Evolutionary conservation across 164 flowering plant genomes (phyloP).

Genomic region (Berberis vulgaris): DNA sequence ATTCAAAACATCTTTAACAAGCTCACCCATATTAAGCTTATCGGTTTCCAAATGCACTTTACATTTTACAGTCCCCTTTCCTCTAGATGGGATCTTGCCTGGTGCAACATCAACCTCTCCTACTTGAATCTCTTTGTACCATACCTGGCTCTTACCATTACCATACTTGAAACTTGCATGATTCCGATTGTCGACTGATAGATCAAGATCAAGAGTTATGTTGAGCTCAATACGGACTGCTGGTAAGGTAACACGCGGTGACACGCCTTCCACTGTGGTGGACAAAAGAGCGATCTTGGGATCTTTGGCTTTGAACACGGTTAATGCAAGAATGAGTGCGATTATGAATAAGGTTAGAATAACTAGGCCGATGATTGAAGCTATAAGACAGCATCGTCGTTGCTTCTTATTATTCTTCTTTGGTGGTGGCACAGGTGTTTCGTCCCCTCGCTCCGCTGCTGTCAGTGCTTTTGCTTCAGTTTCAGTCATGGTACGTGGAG

Average conservation of each 20-base stretch:
- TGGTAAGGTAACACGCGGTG: background rate
- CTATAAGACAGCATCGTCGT: too few species aligned
- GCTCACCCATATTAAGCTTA: background rate
- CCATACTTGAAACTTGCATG: background rate
- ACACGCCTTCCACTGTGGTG: background rate
- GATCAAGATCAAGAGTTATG: background rate
- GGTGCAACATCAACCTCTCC: background rate
- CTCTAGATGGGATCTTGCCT: background rate
- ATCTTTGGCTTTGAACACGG: background rate
- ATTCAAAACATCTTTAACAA: background rate
- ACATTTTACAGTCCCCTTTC: background rate
- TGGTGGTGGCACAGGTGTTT: too few species aligned
- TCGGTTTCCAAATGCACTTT: background rate
- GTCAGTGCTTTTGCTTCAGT: too few species aligned
- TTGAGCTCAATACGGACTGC: background rate
- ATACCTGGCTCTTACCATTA: background rate
- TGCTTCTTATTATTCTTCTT: too few species aligned
- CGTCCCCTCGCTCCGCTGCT: too few species aligned
- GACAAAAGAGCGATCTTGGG: background rate
- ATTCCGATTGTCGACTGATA: background rate
- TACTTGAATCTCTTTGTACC: background rate
- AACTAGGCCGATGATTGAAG: too few species aligned
- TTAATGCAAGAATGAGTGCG: background rate
- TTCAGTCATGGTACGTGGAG: too few species aligned
- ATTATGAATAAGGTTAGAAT: background rate